These are phyloP conservation scores for Gastrolobium villosum DNA, from an alignment of 306 rosid species.

Conservation along the genomic window DNA sequence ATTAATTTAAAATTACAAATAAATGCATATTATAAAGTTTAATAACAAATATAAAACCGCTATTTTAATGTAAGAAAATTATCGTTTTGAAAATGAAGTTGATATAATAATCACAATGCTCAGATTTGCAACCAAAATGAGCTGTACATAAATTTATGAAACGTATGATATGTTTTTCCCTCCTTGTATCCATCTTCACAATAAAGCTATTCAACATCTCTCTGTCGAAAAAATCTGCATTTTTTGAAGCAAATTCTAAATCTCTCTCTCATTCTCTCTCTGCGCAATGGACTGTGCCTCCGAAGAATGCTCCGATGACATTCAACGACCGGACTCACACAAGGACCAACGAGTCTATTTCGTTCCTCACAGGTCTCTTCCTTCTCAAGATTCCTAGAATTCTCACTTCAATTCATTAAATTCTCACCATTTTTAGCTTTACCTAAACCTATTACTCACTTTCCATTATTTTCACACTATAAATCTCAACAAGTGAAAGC, in stretches of 20 bases:
- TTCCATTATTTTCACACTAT: not conserved
- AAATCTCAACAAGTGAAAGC: slow-evolving; percentile 25
- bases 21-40: too few species aligned
- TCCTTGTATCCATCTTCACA: slow-evolving; percentile 57
- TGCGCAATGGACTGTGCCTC: slow-evolving; percentile 60
- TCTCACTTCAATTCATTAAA: slow-evolving; percentile 44
- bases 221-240: slow-evolving; percentile 60
- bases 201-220: slow-evolving; percentile 47
- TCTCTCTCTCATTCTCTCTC: slow-evolving; percentile 38
- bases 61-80: too few species aligned
- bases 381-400: slow-evolving; percentile 38
- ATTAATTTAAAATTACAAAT: too few species aligned
- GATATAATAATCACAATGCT: too few species aligned
- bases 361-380: slow-evolving; percentile 85
- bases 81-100: too few species aligned
- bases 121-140: not conserved
- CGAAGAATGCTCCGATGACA: slow-evolving; percentile 73
- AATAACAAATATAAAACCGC: too few species aligned
- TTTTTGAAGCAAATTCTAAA: slow-evolving; percentile 47
- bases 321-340: slow-evolving; percentile 59
- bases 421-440: slow-evolving; percentile 31
- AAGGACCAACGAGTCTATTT: slow-evolving; percentile 86
- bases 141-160: slow-evolving; percentile 29
- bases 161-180: slow-evolving; percentile 56
- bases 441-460: slow-evolving; percentile 51